These are phyloP conservation scores for Pseudomassariella vexata DNA, from an alignment of 2,329 filamentous ascomycete species.

Conservation along the genomic window DNA sequence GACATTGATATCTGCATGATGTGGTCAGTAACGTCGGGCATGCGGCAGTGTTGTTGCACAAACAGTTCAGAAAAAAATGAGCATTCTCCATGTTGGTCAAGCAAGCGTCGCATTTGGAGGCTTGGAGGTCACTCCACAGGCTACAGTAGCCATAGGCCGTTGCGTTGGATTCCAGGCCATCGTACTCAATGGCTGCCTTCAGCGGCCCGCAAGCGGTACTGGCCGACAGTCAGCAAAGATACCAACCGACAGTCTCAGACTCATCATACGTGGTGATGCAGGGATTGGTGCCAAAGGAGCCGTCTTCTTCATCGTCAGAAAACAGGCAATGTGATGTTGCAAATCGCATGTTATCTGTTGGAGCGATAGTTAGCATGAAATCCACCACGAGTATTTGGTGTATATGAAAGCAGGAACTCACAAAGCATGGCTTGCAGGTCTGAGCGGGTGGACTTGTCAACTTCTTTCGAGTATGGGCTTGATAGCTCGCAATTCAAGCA, in stretches of 20 bases:
- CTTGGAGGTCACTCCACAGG: constrained; percentile 33
- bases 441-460: constrained; percentile 30
- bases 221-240: constrained; percentile 17
- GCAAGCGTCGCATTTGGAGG: constrained; percentile 42
- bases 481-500: constrained; percentile 47
- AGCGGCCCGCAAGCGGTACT: constrained; percentile 50
- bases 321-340: constrained; percentile 51
- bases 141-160: constrained; percentile 50
- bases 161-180: constrained; percentile 39
- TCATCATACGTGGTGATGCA: constrained; percentile 50
- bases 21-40: constrained; percentile 5
- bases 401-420: constrained; percentile 38
- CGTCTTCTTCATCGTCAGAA: constrained; percentile 25
- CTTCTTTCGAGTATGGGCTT: constrained; percentile 37
- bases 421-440: constrained; percentile 51
- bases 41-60: constrained; percentile 11
- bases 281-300: constrained; percentile 35
- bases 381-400: too few species aligned
- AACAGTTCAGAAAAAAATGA: constrained; percentile 49
- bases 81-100: constrained; percentile 29
- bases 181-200: constrained; percentile 37
- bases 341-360: constrained; percentile 52
- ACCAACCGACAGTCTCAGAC: too few species aligned
- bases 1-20: constrained; percentile 21
- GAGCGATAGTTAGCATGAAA: too few species aligned